Evolutionary conservation across 768 basidiomycete species (phyloP).

Genomic region (Kwoniella dendrophila): DNA sequence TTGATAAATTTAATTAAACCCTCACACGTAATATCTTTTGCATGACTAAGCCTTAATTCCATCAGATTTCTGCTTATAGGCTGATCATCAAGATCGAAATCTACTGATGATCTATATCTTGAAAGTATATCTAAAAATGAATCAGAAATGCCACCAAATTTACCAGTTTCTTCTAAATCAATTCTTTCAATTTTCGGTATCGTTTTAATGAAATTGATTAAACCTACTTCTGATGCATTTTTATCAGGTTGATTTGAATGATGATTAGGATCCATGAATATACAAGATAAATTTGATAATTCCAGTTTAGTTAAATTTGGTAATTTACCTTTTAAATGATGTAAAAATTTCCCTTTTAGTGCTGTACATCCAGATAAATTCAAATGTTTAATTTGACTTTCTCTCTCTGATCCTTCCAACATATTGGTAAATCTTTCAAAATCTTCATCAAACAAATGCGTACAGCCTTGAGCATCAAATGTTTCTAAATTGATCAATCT

Average conservation of each 20-base stretch:
- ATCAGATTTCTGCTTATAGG: conserved; percentile 25
- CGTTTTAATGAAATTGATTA: conserved; percentile 69
- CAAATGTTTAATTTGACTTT: conserved; percentile 73
- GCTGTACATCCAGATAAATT: conserved; percentile 70
- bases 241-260: conserved; percentile 56
- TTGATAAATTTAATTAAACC: conserved; percentile 68
- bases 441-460: conserved; percentile 65
- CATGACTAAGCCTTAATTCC: conserved; percentile 59
- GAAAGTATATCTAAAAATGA: conserved; percentile 69
- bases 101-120: conserved; percentile 50
- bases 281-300: conserved; percentile 71
- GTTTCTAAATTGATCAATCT: conserved; percentile 74
- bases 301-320: conserved; percentile 77
- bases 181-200: conserved; percentile 72
- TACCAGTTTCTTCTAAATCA: conserved; percentile 81
- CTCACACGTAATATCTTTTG: conserved; percentile 66
- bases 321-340: conserved; percentile 69
- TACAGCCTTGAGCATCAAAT: conserved; percentile 75
- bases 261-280: conserved; percentile 64
- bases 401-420: conserved; percentile 67
- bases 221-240: conserved; percentile 14
- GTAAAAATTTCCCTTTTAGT: conserved; percentile 74
- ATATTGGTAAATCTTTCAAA: conserved; percentile 58
- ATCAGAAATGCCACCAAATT: conserved; percentile 65
- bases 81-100: conserved; percentile 17